Evolutionary conservation across 2,329 filamentous ascomycete genomes (phyloP).

Genomic region (Lecanicillium sp.): DNA sequence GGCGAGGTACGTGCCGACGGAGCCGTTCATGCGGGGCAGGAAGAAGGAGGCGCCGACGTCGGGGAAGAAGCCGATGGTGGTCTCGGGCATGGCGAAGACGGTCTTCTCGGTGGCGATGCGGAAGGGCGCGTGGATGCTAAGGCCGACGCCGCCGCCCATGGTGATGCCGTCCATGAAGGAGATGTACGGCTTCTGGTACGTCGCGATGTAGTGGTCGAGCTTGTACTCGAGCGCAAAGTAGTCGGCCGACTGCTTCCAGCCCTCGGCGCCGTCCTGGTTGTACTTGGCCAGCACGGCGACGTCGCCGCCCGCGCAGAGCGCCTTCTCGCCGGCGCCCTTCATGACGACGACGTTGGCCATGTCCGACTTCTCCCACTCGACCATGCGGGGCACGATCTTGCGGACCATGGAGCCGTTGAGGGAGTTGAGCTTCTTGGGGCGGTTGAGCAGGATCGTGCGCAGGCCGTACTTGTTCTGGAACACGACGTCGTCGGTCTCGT

Average conservation of each 20-base stretch:
- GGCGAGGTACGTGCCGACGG: slow-evolving; percentile 85
- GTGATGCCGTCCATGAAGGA: slow-evolving; percentile 97
- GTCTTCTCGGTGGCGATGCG: slow-evolving; percentile 94
- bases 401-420: slow-evolving; percentile 91
- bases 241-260: slow-evolving; percentile 67
- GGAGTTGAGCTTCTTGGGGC: slow-evolving; percentile 85
- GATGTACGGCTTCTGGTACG: slow-evolving; percentile 87
- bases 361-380: slow-evolving; percentile 93
- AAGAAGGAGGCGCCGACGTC: slow-evolving; percentile 97
- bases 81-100: slow-evolving; percentile 97
- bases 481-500: slow-evolving; percentile 84
- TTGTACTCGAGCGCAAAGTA: slow-evolving; percentile 96
- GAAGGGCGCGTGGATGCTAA: slow-evolving; percentile 92
- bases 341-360: slow-evolving; percentile 89
- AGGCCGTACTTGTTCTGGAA: slow-evolving; percentile 87
- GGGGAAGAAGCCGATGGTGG: slow-evolving; percentile 96
- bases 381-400: slow-evolving; percentile 83
- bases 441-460: slow-evolving; percentile 88
- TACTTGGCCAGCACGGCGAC: slow-evolving; percentile 70
- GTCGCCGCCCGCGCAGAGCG: slow-evolving; percentile 92
- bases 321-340: slow-evolving; percentile 78
- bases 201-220: slow-evolving; percentile 91
- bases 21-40: slow-evolving; percentile 80
- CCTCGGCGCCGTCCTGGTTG: slow-evolving; percentile 62
- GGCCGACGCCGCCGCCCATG: slow-evolving; percentile 94